Conservation (phyloP, 129 eudicot genomes). For the Rutidosis leptorrhynchoides region DNA sequence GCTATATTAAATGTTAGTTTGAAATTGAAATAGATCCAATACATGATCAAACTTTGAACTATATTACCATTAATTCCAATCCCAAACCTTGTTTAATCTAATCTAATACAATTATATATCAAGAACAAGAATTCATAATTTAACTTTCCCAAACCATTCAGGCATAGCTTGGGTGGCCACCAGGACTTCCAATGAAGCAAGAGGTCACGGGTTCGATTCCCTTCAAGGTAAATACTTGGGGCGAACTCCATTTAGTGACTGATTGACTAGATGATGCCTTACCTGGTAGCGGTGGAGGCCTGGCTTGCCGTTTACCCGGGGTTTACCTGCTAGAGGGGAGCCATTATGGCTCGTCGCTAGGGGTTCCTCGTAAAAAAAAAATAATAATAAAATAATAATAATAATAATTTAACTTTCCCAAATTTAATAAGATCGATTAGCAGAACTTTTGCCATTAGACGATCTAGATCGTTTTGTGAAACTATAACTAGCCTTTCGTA, state of each 20-base stretch:
- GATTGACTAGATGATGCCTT: too few species aligned
- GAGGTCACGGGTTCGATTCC: too few species aligned
- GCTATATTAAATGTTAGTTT: neutral
- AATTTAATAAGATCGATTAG: constrained; percentile 26
- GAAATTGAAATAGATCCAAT: neutral
- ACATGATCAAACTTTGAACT: neutral
- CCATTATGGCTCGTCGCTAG: too few species aligned
- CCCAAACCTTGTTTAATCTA: constrained; percentile 13
- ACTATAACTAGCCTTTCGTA: constrained; percentile 39
- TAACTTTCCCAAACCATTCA: neutral
- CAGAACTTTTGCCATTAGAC: constrained; percentile 34
- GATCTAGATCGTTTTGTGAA: constrained; percentile 27
- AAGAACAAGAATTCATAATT: neutral
- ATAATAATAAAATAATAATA: too few species aligned
- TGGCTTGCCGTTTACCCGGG: too few species aligned
- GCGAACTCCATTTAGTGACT: too few species aligned
- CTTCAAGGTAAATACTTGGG: too few species aligned
- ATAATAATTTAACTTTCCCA: neutral
- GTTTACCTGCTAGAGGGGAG: too few species aligned
- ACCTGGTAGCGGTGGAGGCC: too few species aligned
- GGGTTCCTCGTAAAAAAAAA: too few species aligned
- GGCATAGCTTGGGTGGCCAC: too few species aligned
- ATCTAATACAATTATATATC: neutral
- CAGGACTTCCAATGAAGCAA: too few species aligned
- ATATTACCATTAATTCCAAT: neutral